A percentile compares a stretch with the other conserved stretches of the same genome.
Evolutionary conservation across 176 grass and related monocot genomes (phyloP).

Genomic region (Chrysopogon serrulatus): DNA sequence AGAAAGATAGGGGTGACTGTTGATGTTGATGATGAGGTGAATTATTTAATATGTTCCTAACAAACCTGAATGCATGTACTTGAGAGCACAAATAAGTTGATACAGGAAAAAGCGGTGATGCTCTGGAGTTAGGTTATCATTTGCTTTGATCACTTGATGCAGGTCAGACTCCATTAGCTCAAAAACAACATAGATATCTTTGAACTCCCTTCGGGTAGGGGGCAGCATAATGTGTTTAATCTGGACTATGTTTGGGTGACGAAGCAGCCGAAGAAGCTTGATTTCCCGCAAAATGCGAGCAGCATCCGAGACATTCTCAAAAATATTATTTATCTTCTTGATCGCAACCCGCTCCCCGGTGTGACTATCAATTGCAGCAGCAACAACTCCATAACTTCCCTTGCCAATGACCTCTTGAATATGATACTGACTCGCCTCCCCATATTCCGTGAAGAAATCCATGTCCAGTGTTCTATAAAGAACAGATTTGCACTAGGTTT

Average conservation of each 20-base stretch:
- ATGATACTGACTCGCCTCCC: slow-evolving; percentile 68
- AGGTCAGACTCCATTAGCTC: slow-evolving; percentile 89
- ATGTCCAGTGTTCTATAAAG: slow-evolving; percentile 45
- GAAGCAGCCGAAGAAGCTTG: slow-evolving; percentile 71
- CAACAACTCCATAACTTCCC: slow-evolving; percentile 86
- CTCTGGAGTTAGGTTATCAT: slow-evolving; percentile 64
- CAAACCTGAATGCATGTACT: slow-evolving; percentile 90
- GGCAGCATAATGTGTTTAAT: slow-evolving; percentile 92
- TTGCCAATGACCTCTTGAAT: slow-evolving; percentile 78
- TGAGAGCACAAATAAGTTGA: slow-evolving; percentile 73
- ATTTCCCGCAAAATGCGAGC: slow-evolving; percentile 76
- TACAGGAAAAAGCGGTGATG: slow-evolving; percentile 85
- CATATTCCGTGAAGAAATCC: slow-evolving; percentile 90
- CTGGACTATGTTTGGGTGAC: slow-evolving; percentile 70
- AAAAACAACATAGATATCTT: slow-evolving; percentile 86
- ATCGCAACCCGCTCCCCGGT: slow-evolving; percentile 74
- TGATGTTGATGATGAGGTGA: background rate
- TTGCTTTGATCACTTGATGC: slow-evolving; percentile 75
- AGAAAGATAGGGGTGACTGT: slow-evolving; percentile 16
- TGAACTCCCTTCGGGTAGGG: slow-evolving; percentile 74
- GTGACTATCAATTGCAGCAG: slow-evolving; percentile 65
- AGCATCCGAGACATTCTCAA: slow-evolving; percentile 74
- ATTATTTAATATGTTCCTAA: background rate
- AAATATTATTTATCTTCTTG: slow-evolving; percentile 83
- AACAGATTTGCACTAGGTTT: slow-evolving; percentile 18